Base-by-base conservation (phyloP, 1,284 basidiomycete species). In the Entoloma clypeatum region DNA sequence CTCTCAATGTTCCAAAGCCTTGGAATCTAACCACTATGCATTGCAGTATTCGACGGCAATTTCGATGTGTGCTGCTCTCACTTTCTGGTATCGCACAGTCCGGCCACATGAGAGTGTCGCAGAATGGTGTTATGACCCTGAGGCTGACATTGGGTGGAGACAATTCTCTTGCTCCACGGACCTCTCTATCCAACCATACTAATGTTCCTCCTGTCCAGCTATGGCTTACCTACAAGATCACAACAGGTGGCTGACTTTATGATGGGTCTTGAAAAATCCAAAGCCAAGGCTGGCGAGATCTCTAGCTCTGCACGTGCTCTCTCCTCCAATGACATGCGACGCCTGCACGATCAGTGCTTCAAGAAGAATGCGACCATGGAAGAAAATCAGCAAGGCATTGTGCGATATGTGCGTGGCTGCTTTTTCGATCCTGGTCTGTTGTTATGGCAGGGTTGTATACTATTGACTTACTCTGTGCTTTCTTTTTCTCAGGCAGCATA, bases 11-110 rank as follows among this genome's bases (percentile, higher is more conserved):
- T n/a, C n/a, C n/a, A n/a, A n/a, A n/a, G n/a, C n/a, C n/a, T n/a
- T n/a, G n/a, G n/a, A 39, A 19, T 27, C 17, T n/a, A 13, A 13
- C 18, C 10, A 27, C 25, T 13, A 14, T 26, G 7, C 17, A 14
- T n/a, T n/a, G n/a, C 31, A 58, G 51, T 55, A 39, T 45, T 25
- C 53, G 17, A 58, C 54, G 14, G 54, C 54, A 10, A 46, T 58
- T 24, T 53, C 54, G 0, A 52, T 49, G 19, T 49, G 51, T 10
- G 54, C 54, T 6, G 54, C 54, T 7, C 41, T 56, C 9, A 49
- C 49, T 3, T 47, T 46, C 17, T 54, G 47, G 47, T 56, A 48
- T 31, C 35, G 36, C 4, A 24, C 24, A 5, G 16, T 48, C 16
- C 41, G 42, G 4, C 51, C 53, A 6, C 14, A 47, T 40, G 47